Percentiles rank a stretch among this genome's conserved stretches.
phyloP scores from a whole-genome alignment of 1,139 yeast genomes.

The Casaregolazyma suthepensis region DNA sequence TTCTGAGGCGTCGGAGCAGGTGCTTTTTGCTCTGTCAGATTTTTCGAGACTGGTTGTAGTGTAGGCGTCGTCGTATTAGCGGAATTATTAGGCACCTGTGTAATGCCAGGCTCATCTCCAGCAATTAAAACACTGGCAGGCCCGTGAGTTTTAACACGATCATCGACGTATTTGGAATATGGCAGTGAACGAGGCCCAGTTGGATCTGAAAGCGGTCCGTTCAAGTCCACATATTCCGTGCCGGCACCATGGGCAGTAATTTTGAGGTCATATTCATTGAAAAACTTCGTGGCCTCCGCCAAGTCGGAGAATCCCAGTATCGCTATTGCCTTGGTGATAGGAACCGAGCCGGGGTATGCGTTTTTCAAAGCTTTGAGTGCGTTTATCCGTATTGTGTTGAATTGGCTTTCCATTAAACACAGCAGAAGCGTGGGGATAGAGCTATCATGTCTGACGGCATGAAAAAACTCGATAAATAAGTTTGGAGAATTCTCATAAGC shows the following conservation, averaged over 20 bases:
- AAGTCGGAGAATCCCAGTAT: constrained; percentile 62
- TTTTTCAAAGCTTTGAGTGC: constrained; percentile 65
- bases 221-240: constrained; percentile 47
- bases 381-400: constrained; percentile 71
- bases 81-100: not conserved
- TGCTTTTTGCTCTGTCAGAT: not conserved
- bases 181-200: constrained; percentile 2
- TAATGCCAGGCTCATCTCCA: not conserved
- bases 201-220: constrained; percentile 17
- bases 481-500: constrained; percentile 58
- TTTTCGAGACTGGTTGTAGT: not conserved
- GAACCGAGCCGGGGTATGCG: constrained; percentile 63
- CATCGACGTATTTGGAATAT: not conserved
- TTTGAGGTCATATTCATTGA: constrained; percentile 60
- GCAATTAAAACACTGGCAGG: not conserved
- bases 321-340: constrained; percentile 41
- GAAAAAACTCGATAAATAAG: constrained; percentile 61
- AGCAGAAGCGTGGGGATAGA: constrained; percentile 64
- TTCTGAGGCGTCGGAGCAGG: not conserved
- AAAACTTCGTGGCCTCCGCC: constrained; percentile 50
- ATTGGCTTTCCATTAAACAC: constrained; percentile 73
- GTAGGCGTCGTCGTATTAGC: not conserved
- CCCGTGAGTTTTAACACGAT: not conserved
- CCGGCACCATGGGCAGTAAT: constrained; percentile 40
- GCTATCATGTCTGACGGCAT: constrained; percentile 40